Percentiles rank a stretch among this genome's conserved stretches.
Evolutionary conservation across 768 basidiomycete species (phyloP).

Genomic region (Phanerochaete sordida): DNA sequence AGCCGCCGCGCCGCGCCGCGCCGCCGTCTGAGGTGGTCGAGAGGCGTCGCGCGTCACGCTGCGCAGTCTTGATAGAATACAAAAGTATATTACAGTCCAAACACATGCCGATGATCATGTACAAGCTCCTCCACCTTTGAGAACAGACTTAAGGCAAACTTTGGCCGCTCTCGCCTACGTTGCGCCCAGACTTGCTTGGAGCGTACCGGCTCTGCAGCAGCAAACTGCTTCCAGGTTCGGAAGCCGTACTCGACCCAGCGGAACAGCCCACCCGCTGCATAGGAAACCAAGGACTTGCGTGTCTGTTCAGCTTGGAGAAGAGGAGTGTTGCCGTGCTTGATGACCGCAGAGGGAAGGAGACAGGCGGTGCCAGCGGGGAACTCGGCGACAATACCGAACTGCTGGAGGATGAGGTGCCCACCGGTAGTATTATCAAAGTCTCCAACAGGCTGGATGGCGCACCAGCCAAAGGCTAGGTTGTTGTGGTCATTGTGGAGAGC

Average conservation of each 20-base stretch:
- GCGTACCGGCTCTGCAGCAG: not conserved
- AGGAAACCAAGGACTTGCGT: slow-evolving; percentile 7
- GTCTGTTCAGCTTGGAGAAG: slow-evolving; percentile 1
- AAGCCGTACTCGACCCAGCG: slow-evolving; percentile 4
- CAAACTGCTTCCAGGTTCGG: not conserved
- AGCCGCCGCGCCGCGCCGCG: no score
- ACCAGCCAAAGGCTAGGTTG: slow-evolving; percentile 8
- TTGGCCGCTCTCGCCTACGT: not conserved
- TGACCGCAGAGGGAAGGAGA: slow-evolving; percentile 18
- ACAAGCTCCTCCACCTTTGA: not conserved
- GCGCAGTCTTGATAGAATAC: no score
- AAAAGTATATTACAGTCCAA: not conserved
- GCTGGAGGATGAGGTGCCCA: slow-evolving; percentile 19
- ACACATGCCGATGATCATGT: not conserved
- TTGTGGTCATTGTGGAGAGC: not conserved
- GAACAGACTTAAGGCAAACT: not conserved
- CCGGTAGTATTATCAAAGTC: slow-evolving; percentile 11
- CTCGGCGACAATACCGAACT: slow-evolving; percentile 17
- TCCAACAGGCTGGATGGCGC: slow-evolving; percentile 15
- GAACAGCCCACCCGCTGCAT: slow-evolving; percentile 9
- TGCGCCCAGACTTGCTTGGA: not conserved
- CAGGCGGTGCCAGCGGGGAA: slow-evolving; percentile 17
- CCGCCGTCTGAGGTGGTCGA: no score
- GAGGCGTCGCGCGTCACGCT: no score
- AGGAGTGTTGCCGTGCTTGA: slow-evolving; percentile 16